Conservation (phyloP, 176 grass and related monocot genomes). For the Rhynchospora tenuis region DNA sequence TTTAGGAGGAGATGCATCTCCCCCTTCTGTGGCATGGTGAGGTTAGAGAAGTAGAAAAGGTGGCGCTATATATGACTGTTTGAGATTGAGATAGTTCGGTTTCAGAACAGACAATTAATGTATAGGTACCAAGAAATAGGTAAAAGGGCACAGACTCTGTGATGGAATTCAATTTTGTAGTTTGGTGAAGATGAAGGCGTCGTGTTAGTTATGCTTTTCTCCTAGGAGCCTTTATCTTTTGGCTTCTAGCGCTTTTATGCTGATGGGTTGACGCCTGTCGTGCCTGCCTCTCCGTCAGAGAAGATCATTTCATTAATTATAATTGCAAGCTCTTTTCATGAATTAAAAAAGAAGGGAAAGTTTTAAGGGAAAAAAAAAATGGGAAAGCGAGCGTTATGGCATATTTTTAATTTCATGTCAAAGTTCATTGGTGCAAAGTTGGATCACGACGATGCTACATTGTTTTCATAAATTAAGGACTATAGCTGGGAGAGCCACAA, state of each 20-base stretch:
- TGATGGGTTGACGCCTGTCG: background rate
- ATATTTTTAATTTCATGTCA: background rate
- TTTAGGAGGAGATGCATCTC: constrained; percentile 26
- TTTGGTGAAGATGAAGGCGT: background rate
- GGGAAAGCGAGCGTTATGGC: too few relatives aligned
- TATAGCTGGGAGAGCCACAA: background rate
- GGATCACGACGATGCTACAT: background rate
- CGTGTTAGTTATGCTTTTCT: background rate
- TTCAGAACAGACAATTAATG: background rate
- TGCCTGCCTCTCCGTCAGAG: background rate
- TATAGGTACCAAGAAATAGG: background rate
- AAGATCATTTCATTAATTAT: background rate
- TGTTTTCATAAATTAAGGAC: background rate
- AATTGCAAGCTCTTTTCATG: background rate
- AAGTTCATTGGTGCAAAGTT: background rate
- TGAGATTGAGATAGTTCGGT: background rate
- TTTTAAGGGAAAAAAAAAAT: too few relatives aligned
- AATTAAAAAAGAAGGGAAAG: too few relatives aligned
- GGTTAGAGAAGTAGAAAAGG: background rate
- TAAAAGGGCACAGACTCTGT: background rate
- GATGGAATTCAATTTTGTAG: background rate
- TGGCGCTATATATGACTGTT: too few relatives aligned
- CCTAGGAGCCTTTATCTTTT: background rate
- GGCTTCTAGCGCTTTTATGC: background rate
- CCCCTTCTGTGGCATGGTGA: background rate